Conservation (phyloP, 2,329 filamentous ascomycete genomes). For the Diaporthe helianthi region DNA sequence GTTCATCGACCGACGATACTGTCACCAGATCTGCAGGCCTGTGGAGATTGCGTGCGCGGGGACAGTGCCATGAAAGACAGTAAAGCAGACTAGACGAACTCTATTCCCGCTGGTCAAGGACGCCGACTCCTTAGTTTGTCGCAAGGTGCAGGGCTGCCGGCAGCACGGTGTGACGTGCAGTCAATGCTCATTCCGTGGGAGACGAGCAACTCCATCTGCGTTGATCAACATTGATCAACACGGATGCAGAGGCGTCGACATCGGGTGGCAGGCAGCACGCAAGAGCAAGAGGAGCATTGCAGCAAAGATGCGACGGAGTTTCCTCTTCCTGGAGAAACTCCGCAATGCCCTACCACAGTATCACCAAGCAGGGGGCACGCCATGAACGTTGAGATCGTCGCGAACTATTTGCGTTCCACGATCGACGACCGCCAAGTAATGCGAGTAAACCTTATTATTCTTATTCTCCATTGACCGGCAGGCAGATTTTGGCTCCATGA, state of each 20-base stretch:
- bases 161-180: constrained; percentile 19
- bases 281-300: constrained; percentile 5
- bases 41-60: constrained; percentile 11
- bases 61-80: not conserved
- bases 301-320: constrained; percentile 10
- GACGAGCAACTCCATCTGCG: not conserved
- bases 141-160: constrained; percentile 10
- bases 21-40: constrained; percentile 7
- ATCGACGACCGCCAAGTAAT: constrained; percentile 26
- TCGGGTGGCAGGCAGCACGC: constrained; percentile 13
- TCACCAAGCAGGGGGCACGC: not conserved
- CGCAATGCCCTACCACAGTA: constrained; percentile 6
- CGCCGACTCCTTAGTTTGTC: not conserved
- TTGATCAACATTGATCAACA: constrained; percentile 2
- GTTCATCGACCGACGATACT: constrained; percentile 13
- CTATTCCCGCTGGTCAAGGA: constrained; percentile 4
- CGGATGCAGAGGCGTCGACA: constrained; percentile 3
- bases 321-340: constrained; percentile 7
- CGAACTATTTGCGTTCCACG: constrained; percentile 23
- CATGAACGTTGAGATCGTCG: constrained; percentile 17
- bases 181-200: constrained; percentile 13
- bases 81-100: constrained; percentile 24
- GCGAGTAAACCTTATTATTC: constrained; percentile 26
- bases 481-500: constrained; percentile 18
- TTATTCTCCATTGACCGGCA: not conserved